phyloP scores from a whole-genome alignment of 176 grass and related monocot genomes.

The Musa acuminata region DNA sequence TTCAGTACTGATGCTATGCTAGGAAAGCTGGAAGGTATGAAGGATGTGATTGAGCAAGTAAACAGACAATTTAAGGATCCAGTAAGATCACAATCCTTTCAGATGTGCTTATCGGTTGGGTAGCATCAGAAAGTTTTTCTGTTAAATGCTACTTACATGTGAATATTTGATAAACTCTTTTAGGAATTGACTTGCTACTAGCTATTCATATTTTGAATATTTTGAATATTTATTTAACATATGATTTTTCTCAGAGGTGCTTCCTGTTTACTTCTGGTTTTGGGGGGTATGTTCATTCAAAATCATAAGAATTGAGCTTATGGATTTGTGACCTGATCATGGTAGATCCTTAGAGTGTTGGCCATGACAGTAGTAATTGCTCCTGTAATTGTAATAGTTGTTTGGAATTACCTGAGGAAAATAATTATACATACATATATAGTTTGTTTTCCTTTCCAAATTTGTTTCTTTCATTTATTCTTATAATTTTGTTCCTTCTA shows the following conservation, averaged over 20 bases:
- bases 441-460: too few relatives aligned
- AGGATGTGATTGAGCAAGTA: slow-evolving; percentile 95
- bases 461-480: too few relatives aligned
- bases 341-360: too few relatives aligned
- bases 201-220: not conserved
- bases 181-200: not conserved
- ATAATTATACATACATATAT: too few relatives aligned
- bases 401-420: too few relatives aligned
- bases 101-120: not conserved
- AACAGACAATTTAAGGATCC: slow-evolving; percentile 99
- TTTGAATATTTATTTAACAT: not conserved
- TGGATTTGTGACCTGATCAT: too few relatives aligned
- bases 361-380: too few relatives aligned
- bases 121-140: not conserved
- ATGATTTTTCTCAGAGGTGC: not conserved
- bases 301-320: not conserved
- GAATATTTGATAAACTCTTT: not conserved
- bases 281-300: not conserved
- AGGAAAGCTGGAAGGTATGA: slow-evolving; percentile 93
- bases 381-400: too few relatives aligned
- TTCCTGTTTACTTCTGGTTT: too few relatives aligned
- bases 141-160: not conserved
- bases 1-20: slow-evolving; percentile 94
- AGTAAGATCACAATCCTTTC: slow-evolving; percentile 40
- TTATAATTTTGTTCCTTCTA: too few relatives aligned